Conservation (phyloP, 768 basidiomycete species). For the Chalciporus pseudorubinellus region DNA sequence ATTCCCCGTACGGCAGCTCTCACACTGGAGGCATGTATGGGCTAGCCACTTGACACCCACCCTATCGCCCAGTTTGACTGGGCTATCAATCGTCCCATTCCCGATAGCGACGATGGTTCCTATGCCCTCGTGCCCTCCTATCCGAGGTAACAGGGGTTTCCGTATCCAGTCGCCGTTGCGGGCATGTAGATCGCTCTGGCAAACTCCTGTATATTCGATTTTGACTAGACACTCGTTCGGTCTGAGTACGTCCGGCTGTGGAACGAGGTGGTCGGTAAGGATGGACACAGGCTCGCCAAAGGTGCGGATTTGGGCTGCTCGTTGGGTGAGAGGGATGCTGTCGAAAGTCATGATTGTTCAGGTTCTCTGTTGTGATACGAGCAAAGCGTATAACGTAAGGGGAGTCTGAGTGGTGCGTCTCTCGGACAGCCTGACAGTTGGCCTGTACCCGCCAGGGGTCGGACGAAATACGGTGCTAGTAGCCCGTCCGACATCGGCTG, state of each 20-base stretch:
- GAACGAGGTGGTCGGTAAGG: slow-evolving; percentile 17
- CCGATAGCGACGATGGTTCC: slow-evolving; percentile 46
- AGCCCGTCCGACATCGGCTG: no score
- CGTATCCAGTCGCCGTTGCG: slow-evolving; percentile 39
- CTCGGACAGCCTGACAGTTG: no score
- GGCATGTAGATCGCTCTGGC: slow-evolving; percentile 42
- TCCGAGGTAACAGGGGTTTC: slow-evolving; percentile 28
- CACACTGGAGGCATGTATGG: slow-evolving; percentile 39
- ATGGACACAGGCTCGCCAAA: slow-evolving; percentile 13
- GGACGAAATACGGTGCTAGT: no score
- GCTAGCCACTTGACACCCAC: slow-evolving; percentile 47
- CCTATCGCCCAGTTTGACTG: slow-evolving; percentile 36
- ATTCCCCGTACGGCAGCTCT: slow-evolving; percentile 37
- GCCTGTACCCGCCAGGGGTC: no score
- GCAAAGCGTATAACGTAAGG: no score
- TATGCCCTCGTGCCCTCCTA: slow-evolving; percentile 49
- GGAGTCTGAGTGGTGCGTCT: no score
- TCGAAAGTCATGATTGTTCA: not conserved
- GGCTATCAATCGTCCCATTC: slow-evolving; percentile 28
- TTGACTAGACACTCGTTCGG: slow-evolving; percentile 38
- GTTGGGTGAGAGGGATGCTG: slow-evolving; percentile 22
- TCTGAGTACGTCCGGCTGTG: slow-evolving; percentile 11
- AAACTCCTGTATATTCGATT: slow-evolving; percentile 42
- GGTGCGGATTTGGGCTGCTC: slow-evolving; percentile 23
- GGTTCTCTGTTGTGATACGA: not conserved